Evolutionary conservation across 768 basidiomycete species (phyloP).

Genomic region (Termitomyces sp.): DNA sequence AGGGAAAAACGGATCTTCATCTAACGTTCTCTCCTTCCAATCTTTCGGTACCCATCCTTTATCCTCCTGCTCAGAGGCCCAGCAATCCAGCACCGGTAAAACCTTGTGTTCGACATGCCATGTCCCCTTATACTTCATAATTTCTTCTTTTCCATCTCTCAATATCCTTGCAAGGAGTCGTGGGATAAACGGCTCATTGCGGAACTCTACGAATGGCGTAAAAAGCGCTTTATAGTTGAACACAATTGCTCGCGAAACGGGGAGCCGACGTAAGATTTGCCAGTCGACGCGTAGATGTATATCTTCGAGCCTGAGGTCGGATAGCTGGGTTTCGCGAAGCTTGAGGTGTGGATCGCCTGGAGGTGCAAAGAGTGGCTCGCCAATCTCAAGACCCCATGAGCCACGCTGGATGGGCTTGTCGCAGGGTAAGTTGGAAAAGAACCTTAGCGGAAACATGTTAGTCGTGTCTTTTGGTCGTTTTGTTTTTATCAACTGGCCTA

Average conservation of each 20-base stretch:
- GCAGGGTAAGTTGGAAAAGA: background rate
- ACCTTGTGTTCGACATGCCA: slow-evolving; percentile 36
- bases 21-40: slow-evolving; percentile 45
- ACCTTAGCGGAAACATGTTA: background rate
- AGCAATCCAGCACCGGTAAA: slow-evolving; percentile 39
- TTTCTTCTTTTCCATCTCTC: slow-evolving; percentile 29
- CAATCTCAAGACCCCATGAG: slow-evolving; percentile 17
- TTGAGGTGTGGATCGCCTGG: slow-evolving; percentile 30
- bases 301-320: slow-evolving; percentile 32
- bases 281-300: slow-evolving; percentile 48
- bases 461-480: background rate
- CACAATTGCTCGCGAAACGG: slow-evolving; percentile 39
- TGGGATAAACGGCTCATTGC: slow-evolving; percentile 44
- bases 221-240: slow-evolving; percentile 55
- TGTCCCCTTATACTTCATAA: slow-evolving; percentile 41
- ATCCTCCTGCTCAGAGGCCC: slow-evolving; percentile 45
- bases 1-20: slow-evolving; percentile 49
- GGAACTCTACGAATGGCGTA: slow-evolving; percentile 38
- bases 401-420: background rate
- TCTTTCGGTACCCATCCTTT: slow-evolving; percentile 39
- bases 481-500: slow-evolving; percentile 25
- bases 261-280: slow-evolving; percentile 48
- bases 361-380: slow-evolving; percentile 43
- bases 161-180: slow-evolving; percentile 38
- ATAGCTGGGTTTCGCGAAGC: slow-evolving; percentile 25